Conservation (phyloP, 1,284 basidiomycete species). For the Flammula alnicola region DNA sequence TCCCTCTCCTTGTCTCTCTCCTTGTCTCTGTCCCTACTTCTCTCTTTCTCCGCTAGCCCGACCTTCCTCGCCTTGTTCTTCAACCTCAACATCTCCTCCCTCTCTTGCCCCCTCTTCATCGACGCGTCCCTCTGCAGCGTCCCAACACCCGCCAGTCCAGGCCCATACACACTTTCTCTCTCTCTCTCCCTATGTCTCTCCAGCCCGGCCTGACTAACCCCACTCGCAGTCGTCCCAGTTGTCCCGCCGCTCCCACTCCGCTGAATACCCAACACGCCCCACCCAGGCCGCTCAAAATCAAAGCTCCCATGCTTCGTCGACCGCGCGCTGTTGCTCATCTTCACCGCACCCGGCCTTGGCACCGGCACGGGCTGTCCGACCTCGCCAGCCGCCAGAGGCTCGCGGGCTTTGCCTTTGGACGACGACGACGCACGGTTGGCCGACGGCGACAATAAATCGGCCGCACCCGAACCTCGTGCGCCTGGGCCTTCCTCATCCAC, state of each 20-base stretch:
- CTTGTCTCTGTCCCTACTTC: slow-evolving; percentile 33
- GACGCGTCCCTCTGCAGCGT: slow-evolving; percentile 43
- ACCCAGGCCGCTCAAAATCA: slow-evolving; percentile 69
- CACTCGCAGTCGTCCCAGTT: slow-evolving; percentile 22
- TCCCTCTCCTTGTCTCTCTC: slow-evolving; percentile 16
- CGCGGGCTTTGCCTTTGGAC: slow-evolving; percentile 8
- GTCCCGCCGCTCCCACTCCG: slow-evolving; percentile 38
- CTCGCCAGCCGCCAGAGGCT: not conserved
- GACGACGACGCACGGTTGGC: not conserved
- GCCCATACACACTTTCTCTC: slow-evolving; percentile 39
- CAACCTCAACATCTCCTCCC: slow-evolving; percentile 36
- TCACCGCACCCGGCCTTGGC: slow-evolving; percentile 20
- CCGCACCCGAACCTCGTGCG: not conserved
- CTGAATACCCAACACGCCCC: slow-evolving; percentile 38
- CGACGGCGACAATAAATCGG: not conserved
- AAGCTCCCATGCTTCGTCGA: slow-evolving; percentile 66
- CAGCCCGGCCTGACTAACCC: slow-evolving; percentile 11
- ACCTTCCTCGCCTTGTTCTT: slow-evolving; percentile 25
- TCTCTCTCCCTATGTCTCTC: slow-evolving; percentile 23
- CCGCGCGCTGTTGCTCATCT: slow-evolving; percentile 36
- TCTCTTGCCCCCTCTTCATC: slow-evolving; percentile 39
- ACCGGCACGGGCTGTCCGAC: slow-evolving; percentile 7
- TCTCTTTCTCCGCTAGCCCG: slow-evolving; percentile 34
- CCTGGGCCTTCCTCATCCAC: slow-evolving; percentile 34
- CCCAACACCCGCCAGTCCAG: slow-evolving; percentile 45